Evolutionary conservation across 805 yeast genomes (phyloP).

Genomic region (Komagataella ulmi): DNA sequence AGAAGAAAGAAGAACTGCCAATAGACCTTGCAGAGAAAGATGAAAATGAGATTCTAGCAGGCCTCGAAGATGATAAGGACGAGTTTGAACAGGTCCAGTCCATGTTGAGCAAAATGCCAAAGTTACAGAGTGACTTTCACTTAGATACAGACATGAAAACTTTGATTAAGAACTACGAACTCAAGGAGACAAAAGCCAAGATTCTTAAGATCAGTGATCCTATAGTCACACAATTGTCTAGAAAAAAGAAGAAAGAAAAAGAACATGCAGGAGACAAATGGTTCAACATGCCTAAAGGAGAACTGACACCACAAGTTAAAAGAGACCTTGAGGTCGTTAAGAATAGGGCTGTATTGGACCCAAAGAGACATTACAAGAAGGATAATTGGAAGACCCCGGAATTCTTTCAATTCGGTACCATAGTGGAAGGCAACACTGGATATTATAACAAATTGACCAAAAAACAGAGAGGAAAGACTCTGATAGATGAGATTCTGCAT

Average conservation of each 20-base stretch:
- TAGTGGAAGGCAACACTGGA: conserved; percentile 73
- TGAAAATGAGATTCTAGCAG: background rate
- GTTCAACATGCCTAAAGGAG: conserved; percentile 73
- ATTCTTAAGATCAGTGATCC: conserved; percentile 5
- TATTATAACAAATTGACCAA: conserved; percentile 54
- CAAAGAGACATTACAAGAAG: conserved; percentile 88
- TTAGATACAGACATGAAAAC: background rate
- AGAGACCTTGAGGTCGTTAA: conserved; percentile 70
- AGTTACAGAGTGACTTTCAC: background rate
- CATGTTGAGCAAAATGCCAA: background rate
- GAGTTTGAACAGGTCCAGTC: background rate
- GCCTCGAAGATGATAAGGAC: background rate
- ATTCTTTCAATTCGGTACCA: conserved; percentile 79
- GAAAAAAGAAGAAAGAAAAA: conserved; percentile 7
- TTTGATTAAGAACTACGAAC: background rate
- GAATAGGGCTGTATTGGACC: conserved; percentile 86
- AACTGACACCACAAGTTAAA: conserved; percentile 55
- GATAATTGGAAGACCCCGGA: conserved; percentile 70
- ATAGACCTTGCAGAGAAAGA: background rate
- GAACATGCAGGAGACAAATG: conserved; percentile 45
- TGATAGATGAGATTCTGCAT: conserved; percentile 72
- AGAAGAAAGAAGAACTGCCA: background rate
- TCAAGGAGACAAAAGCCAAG: background rate
- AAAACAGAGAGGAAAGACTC: conserved; percentile 62
- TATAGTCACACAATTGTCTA: conserved; percentile 3